Evolutionary conservation across 345 rosid genomes (phyloP), one percentile per base, ranked within the genome.

Genomic region (Eucalyptus sp.): DNA sequence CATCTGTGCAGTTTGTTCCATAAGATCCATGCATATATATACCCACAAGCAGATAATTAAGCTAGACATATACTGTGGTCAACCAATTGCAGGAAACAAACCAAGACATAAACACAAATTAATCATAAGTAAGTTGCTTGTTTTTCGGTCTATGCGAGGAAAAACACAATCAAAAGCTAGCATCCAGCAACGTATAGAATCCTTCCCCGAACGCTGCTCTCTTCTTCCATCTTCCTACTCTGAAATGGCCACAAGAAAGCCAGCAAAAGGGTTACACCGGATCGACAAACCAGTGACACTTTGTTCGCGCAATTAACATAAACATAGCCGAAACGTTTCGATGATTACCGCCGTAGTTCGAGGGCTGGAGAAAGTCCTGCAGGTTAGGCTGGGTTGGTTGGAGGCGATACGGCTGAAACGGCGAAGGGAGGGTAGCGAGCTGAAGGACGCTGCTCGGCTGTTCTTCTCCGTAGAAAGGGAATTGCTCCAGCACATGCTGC

Each of bases 351-450:
- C 91, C 91, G 8, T 64, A 88, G 88, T 29, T 87, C 16, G 91
- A 64, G 86, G 54, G 89, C 20, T 84, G 90, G 87, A 91, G 92
- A 29, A 89, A 91, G 76, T 91, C 91, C 81, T 91, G 91, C 85
- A 92, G 93, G 66, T 90, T 92, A 29, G 92, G 93, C 86, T 90
- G 93, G 20, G 41, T 41, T 2, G 90, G 92, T 71, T 90, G 90
- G 86, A 87, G 88, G 18, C 89, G 88, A 85, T 58, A 89, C 0
- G 91, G 91, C 10, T 90, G 91, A 62, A 86, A 88, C 7, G 52
- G 76, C 4, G 89, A 54, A 81, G 90, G 64, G 37, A 66, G 86
- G 48, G 81, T 88, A 10, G 90, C 90, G 7, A 91, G 92, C 79
- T 88, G 90, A 43, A 91, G 92, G 87, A 90, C 88, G 27, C 89